Conservation (phyloP, 768 basidiomycete species). For the Floccularia luteovirens region DNA sequence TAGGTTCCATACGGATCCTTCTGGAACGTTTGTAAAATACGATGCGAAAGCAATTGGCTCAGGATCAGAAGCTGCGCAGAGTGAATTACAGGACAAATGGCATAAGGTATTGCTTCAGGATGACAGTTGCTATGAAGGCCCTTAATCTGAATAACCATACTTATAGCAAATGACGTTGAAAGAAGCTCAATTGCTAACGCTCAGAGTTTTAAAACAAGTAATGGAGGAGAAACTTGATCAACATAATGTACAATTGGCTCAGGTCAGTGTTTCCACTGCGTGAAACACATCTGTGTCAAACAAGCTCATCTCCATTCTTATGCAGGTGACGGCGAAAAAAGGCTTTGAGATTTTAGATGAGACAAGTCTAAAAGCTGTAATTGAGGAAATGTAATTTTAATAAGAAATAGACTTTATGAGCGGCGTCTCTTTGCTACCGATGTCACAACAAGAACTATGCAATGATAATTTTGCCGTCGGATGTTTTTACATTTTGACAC, state of each 20-base stretch:
- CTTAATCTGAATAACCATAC: slow-evolving; percentile 2
- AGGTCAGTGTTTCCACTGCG: slow-evolving; percentile 39
- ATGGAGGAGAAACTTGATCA: slow-evolving; percentile 99
- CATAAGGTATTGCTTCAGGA: slow-evolving; percentile 66
- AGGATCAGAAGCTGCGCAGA: slow-evolving; percentile 96
- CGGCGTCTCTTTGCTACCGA: too few relatives aligned
- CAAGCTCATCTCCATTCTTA: slow-evolving; percentile 2
- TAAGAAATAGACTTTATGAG: slow-evolving; percentile 4
- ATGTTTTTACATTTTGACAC: too few relatives aligned
- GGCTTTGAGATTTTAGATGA: slow-evolving; percentile 93
- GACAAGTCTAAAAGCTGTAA: slow-evolving; percentile 70
- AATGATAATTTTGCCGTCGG: too few relatives aligned
- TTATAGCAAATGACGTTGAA: slow-evolving; percentile 83
- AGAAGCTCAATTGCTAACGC: slow-evolving; percentile 81
- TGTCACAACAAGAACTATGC: too few relatives aligned
- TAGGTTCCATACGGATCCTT: slow-evolving; percentile 97
- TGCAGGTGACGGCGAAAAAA: slow-evolving; percentile 67
- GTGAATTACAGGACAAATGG: slow-evolving; percentile 95
- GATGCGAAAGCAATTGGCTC: slow-evolving; percentile 99
- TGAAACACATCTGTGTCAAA: slow-evolving; percentile 2
- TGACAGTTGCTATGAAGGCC: background rate
- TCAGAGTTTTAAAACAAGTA: slow-evolving; percentile 94
- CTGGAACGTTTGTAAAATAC: slow-evolving; percentile 94
- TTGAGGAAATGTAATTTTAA: slow-evolving; percentile 67
- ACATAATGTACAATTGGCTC: slow-evolving; percentile 96